These are phyloP conservation scores for Cordyceps militaris DNA, from an alignment of 2,329 filamentous ascomycete genomes.

Conservation along the genomic window DNA sequence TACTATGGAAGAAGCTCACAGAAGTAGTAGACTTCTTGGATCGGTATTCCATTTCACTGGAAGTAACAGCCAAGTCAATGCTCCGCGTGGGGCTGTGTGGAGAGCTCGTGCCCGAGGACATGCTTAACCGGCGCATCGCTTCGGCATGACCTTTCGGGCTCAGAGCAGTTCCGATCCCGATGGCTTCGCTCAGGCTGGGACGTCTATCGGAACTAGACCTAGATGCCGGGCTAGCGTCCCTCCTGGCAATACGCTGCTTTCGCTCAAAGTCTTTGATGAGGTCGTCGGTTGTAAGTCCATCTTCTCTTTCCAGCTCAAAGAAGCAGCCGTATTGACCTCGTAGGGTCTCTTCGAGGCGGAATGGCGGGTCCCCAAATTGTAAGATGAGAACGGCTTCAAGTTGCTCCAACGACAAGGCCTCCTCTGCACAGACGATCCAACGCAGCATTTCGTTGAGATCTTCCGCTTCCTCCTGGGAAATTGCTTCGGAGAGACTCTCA, in stretches of 20 bases:
- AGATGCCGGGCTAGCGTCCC: background rate
- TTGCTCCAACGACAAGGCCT: constrained; percentile 36
- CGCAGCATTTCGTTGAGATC: constrained; percentile 41
- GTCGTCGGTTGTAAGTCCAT: constrained; percentile 36
- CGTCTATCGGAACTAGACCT: background rate
- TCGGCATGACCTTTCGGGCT: constrained; percentile 3
- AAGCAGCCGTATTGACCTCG: constrained; percentile 40
- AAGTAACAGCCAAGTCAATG: constrained; percentile 25
- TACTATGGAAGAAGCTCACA: constrained; percentile 35
- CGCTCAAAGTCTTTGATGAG: constrained; percentile 32
- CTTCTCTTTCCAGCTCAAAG: constrained; percentile 38
- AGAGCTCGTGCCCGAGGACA: constrained; percentile 18
- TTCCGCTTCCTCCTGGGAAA: constrained; percentile 31
- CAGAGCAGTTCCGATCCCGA: background rate
- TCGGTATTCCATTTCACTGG: constrained; percentile 32
- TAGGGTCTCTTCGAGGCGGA: constrained; percentile 35
- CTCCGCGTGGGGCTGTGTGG: constrained; percentile 20
- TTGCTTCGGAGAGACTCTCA: constrained; percentile 31
- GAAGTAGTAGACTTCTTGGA: constrained; percentile 34
- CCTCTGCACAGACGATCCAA: constrained; percentile 39
- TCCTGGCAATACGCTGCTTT: constrained; percentile 18
- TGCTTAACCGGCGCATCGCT: constrained; percentile 4
- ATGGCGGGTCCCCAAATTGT: constrained; percentile 33
- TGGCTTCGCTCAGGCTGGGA: background rate
- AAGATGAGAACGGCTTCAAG: constrained; percentile 38